phyloP scores from a whole-genome alignment of 805 yeast species.

The Wickerhamomyces tratensis region DNA sequence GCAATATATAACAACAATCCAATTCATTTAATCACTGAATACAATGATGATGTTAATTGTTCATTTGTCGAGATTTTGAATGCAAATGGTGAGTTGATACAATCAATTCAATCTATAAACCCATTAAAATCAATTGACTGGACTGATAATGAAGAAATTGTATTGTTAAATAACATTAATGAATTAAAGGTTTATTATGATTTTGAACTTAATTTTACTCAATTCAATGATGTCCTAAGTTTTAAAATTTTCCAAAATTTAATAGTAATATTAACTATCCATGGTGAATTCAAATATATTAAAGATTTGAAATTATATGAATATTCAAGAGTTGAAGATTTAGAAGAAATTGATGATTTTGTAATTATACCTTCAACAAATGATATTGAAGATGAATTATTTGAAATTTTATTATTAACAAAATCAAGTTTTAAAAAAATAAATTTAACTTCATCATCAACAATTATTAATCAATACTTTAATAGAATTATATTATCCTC shows the following conservation, averaged over 20 bases:
- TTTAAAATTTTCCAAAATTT: constrained; percentile 31
- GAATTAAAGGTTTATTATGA: constrained; percentile 48
- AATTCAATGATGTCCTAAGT: constrained; percentile 22
- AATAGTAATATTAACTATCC: constrained; percentile 31
- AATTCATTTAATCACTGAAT: neutral
- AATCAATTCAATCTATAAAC: constrained; percentile 25
- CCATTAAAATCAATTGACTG: constrained; percentile 42
- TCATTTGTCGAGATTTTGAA: constrained; percentile 20
- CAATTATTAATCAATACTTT: constrained; percentile 42
- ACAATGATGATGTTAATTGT: neutral
- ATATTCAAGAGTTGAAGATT: constrained; percentile 8
- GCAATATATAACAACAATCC: constrained; percentile 1
- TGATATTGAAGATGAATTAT: constrained; percentile 1
- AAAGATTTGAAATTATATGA: constrained; percentile 25
- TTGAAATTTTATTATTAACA: neutral
- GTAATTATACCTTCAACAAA: constrained; percentile 4
- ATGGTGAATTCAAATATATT: constrained; percentile 31
- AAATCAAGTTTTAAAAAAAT: constrained; percentile 1
- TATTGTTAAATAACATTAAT: constrained; percentile 41
- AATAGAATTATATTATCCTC: constrained; percentile 36
- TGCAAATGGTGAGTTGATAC: constrained; percentile 23
- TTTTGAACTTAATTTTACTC: constrained; percentile 54
- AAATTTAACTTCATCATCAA: constrained; percentile 4
- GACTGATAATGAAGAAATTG: constrained; percentile 43
- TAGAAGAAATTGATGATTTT: constrained; percentile 8